Conservation (phyloP, 768 basidiomycete genomes). For the Pleurotus pulmonarius region DNA sequence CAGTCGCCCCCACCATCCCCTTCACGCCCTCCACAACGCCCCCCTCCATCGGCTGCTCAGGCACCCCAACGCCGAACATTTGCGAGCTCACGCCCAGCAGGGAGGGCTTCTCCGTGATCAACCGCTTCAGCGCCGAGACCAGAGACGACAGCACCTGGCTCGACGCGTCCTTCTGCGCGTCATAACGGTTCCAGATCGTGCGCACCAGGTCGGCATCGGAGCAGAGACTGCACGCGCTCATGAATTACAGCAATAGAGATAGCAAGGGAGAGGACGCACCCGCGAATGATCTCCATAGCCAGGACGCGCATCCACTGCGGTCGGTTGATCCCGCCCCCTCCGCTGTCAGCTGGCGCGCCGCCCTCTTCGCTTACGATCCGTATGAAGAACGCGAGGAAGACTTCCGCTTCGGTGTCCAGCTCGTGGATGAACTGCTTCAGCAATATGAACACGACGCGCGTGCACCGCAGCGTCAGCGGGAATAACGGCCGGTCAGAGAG, state of each 20-base stretch:
- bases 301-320: conserved; percentile 89
- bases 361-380: conserved; percentile 56
- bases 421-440: conserved; percentile 87
- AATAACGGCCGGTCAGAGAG: conserved; percentile 82
- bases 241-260: background rate
- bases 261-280: conserved; percentile 37
- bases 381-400: conserved; percentile 76
- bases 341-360: conserved; percentile 14
- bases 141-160: conserved; percentile 76
- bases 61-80: conserved; percentile 76
- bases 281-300: conserved; percentile 89
- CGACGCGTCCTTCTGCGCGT: conserved; percentile 47
- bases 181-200: conserved; percentile 77
- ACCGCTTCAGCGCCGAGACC: conserved; percentile 77
- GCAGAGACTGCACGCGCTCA: conserved; percentile 48
- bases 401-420: conserved; percentile 79
- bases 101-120: conserved; percentile 86
- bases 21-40: conserved; percentile 66
- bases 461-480: conserved; percentile 85
- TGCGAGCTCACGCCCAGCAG: conserved; percentile 76
- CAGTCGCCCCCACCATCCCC: conserved; percentile 81
- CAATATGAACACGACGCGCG: conserved; percentile 89
- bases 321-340: conserved; percentile 29
- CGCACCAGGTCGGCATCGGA: conserved; percentile 77
- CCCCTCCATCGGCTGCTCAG: conserved; percentile 21